phyloP scores from a whole-genome alignment of 495 filamentous ascomycete species.

The Letharia lupina region DNA sequence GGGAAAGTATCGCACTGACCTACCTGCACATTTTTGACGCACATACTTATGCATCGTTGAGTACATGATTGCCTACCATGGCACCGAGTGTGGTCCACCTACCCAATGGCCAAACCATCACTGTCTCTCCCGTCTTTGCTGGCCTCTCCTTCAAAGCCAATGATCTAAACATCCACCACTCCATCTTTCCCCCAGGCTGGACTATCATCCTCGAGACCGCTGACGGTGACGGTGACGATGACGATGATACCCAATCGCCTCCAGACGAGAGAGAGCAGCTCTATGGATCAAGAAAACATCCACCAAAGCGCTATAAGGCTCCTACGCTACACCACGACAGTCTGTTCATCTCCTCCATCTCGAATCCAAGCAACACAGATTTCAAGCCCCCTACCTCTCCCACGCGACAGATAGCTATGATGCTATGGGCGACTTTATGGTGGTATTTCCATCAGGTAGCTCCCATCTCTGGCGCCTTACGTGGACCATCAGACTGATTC shows the following conservation, averaged over 20 bases:
- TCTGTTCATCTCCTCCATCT: slow-evolving; percentile 85
- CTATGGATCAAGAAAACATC: slow-evolving; percentile 19
- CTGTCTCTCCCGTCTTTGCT: slow-evolving; percentile 74
- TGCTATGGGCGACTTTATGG: slow-evolving; percentile 88
- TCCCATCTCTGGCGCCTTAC: not conserved
- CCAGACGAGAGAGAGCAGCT: slow-evolving; percentile 23
- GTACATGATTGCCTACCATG: not conserved
- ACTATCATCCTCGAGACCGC: slow-evolving; percentile 73
- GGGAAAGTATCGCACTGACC: not conserved
- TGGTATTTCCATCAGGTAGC: slow-evolving; percentile 88
- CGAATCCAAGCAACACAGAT: slow-evolving; percentile 67
- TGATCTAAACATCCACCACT: slow-evolving; percentile 57
- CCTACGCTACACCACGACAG: slow-evolving; percentile 72
- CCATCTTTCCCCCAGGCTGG: slow-evolving; percentile 77
- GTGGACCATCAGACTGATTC: slow-evolving; percentile 15
- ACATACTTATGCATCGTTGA: not conserved
- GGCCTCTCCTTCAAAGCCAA: slow-evolving; percentile 82
- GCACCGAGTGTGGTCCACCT: slow-evolving; percentile 43
- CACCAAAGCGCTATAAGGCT: slow-evolving; percentile 54
- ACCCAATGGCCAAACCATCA: slow-evolving; percentile 79
- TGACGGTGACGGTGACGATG: slow-evolving; percentile 38
- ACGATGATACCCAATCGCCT: slow-evolving; percentile 22
- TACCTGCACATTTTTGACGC: not conserved
- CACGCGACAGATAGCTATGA: slow-evolving; percentile 83
- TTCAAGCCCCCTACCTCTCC: slow-evolving; percentile 72